Conservation (phyloP, 2,329 filamentous ascomycete species). For the Monilinia vaccinii-corymbosi region DNA sequence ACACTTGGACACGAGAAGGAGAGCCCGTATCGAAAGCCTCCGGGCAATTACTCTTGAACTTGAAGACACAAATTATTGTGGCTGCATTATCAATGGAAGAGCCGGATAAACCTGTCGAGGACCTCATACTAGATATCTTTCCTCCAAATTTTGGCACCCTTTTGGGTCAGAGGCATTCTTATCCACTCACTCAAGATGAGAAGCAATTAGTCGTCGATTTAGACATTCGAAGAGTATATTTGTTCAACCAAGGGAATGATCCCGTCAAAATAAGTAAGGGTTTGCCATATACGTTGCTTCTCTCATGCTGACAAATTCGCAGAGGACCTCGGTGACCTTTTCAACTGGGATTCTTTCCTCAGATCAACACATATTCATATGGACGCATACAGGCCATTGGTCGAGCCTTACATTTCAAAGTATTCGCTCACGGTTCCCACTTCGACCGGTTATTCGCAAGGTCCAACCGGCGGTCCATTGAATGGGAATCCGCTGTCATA, state of each 20-base stretch:
- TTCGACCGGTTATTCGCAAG: not conserved
- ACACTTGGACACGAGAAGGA: slow-evolving; percentile 53
- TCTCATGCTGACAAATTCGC: not conserved
- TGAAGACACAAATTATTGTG: slow-evolving; percentile 61
- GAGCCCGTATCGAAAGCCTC: slow-evolving; percentile 49
- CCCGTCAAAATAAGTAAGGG: slow-evolving; percentile 33
- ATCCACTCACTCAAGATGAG: slow-evolving; percentile 47
- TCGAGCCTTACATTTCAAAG: slow-evolving; percentile 36
- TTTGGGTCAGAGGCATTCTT: slow-evolving; percentile 45
- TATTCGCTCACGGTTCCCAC: slow-evolving; percentile 24
- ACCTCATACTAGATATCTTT: slow-evolving; percentile 51
- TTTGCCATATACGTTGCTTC: not conserved
- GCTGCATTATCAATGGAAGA: slow-evolving; percentile 49
- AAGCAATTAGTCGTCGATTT: slow-evolving; percentile 49
- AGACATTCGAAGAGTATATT: slow-evolving; percentile 44
- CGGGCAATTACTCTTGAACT: slow-evolving; percentile 50
- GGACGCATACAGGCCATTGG: slow-evolving; percentile 46
- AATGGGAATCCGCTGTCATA: slow-evolving; percentile 9
- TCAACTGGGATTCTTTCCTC: slow-evolving; percentile 55
- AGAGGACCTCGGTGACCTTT: slow-evolving; percentile 25
- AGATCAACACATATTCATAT: slow-evolving; percentile 49
- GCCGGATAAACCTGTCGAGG: slow-evolving; percentile 38
- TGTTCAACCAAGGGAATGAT: slow-evolving; percentile 45
- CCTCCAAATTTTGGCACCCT: slow-evolving; percentile 45
- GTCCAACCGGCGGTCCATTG: not conserved